phyloP scores from a whole-genome alignment of 768 basidiomycete genomes.

The Mrakia blollopis region DNA sequence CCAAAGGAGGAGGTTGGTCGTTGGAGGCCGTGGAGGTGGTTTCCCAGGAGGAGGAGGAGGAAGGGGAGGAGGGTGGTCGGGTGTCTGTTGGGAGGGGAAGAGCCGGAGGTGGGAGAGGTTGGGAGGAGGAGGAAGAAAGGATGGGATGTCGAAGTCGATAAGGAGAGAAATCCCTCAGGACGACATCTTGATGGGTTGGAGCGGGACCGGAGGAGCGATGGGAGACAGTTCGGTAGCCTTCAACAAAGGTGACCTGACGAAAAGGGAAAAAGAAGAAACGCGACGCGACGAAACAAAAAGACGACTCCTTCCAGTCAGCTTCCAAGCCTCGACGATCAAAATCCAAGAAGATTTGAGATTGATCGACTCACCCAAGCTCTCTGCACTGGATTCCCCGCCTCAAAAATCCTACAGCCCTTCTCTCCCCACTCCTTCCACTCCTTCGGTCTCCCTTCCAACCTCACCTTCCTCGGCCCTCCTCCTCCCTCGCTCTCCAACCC shows the following conservation, averaged over 20 bases:
- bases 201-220: neutral
- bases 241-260: slow-evolving; percentile 1
- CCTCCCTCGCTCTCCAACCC: too few relatives aligned
- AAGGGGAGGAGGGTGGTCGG: neutral
- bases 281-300: neutral
- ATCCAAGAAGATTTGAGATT: neutral
- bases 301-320: neutral
- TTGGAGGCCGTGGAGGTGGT: neutral
- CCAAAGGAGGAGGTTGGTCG: neutral
- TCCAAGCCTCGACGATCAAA: neutral
- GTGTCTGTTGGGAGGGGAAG: neutral
- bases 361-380: neutral
- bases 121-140: neutral
- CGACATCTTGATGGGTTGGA: neutral
- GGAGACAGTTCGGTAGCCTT: slow-evolving; percentile 6
- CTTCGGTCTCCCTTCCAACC: neutral
- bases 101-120: neutral
- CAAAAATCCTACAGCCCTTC: neutral
- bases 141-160: neutral
- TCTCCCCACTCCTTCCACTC: neutral
- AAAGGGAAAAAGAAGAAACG: neutral
- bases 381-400: neutral
- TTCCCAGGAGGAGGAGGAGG: neutral
- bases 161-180: neutral
- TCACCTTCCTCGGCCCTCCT: neutral